phyloP scores from a whole-genome alignment of 495 filamentous ascomycete species.

The Penicillium arizonense region DNA sequence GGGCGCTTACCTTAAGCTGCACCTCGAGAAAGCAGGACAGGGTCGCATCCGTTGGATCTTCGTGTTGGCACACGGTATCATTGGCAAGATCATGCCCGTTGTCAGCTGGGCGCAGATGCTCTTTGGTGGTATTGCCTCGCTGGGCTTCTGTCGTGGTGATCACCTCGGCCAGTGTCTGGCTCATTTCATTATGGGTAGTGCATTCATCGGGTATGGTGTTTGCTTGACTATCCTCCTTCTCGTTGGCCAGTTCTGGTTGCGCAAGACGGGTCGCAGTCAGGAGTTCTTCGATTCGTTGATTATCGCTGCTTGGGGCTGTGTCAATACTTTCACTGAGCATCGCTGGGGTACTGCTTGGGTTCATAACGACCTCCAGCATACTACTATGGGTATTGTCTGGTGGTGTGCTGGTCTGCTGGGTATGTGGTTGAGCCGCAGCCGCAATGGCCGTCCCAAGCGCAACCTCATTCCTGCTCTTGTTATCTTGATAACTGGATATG shows the following conservation, averaged over 20 bases:
- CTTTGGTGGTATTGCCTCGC: slow-evolving; percentile 88
- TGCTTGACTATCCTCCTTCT: slow-evolving; percentile 82
- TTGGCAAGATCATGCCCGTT: slow-evolving; percentile 85
- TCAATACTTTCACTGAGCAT: slow-evolving; percentile 98
- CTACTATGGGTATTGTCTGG: slow-evolving; percentile 96
- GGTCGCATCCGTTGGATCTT: slow-evolving; percentile 70
- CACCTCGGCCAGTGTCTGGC: slow-evolving; percentile 92
- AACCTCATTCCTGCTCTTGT: slow-evolving; percentile 92
- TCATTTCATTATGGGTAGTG: slow-evolving; percentile 98
- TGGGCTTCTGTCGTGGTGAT: slow-evolving; percentile 93
- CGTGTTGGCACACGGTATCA: slow-evolving; percentile 71
- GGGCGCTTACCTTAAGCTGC: slow-evolving; percentile 85
- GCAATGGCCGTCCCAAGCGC: slow-evolving; percentile 81
- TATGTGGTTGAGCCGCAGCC: slow-evolving; percentile 82
- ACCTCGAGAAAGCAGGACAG: slow-evolving; percentile 80
- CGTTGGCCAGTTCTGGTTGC: slow-evolving; percentile 85
- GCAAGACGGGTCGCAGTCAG: slow-evolving; percentile 80
- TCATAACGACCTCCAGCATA: slow-evolving; percentile 95
- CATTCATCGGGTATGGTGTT: slow-evolving; percentile 93
- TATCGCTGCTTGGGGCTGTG: slow-evolving; percentile 90
- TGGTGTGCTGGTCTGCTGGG: slow-evolving; percentile 91
- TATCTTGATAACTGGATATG: slow-evolving; percentile 90
- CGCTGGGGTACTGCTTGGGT: slow-evolving; percentile 89
- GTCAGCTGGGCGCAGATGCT: slow-evolving; percentile 93
- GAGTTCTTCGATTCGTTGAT: slow-evolving; percentile 95